Evolutionary conservation across 345 rosid species (phyloP), one percentile per base, ranked within the genome.

Genomic region (Theobroma cacao): DNA sequence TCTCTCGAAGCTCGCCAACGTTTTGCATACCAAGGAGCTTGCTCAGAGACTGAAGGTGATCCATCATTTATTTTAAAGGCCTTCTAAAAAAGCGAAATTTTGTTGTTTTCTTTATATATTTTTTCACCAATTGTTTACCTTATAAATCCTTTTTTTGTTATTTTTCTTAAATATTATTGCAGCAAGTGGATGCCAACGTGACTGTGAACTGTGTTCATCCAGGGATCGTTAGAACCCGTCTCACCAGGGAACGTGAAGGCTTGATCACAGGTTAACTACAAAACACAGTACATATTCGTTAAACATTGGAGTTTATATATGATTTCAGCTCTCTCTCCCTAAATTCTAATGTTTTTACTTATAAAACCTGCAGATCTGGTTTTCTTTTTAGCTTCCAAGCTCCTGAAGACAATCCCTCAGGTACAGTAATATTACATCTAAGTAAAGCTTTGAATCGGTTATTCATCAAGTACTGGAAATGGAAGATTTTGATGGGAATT

Each of bases 1-100:
- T 78, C 93, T 94, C 87, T 97, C 99, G 87, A 97, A 94, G 91
- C 98, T 97, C 47, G 95, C 98, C 33, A 97, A 94, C 80, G 94
- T 97, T 82, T 80, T 97, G 89, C 98, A 97, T 86, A 90, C 99
- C 84, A 90, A 89, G 88, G 97, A 94, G 86, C 95, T 94, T 80
- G 94, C 94, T 67, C 86, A 79, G 80, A 88, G 85, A 77, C 91
- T 97, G 80, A 85, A 90, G 94, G 98, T 92, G 77, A 30, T 75
- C 41, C 24, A 8, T 50, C 22, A 11, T 31, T 63, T 61, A 24
- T 34, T 59, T 72, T 7, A 52, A 50, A 10, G 7, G 3, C 2
- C 13, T 36, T 3, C 22, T 3, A 40, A 43, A 76, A 81, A 82
- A 82, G 80, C 45, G 48, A 76, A 30, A 45, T 87, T 77, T 83